These are phyloP conservation scores for Boletus sp. DNA, from an alignment of 1,284 basidiomycete genomes.

Conservation along the genomic window DNA sequence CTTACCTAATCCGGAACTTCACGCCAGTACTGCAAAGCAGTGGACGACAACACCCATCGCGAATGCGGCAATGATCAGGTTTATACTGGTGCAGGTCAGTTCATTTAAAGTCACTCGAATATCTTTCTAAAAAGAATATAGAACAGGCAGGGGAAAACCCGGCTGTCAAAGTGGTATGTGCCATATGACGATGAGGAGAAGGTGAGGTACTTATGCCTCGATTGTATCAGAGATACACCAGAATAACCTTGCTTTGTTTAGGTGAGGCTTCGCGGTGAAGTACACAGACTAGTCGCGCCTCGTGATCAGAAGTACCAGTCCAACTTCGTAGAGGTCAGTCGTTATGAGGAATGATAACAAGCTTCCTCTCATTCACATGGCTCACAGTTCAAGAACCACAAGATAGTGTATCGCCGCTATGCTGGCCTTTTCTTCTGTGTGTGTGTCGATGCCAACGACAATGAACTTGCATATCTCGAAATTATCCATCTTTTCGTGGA, in stretches of 20 bases:
- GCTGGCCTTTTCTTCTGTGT: constrained; percentile 98
- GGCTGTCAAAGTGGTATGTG: constrained; percentile 96
- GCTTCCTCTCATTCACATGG: constrained; percentile 4
- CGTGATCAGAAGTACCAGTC: constrained; percentile 98
- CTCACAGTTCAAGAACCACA: constrained; percentile 87
- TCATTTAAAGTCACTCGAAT: not conserved
- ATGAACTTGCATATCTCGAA: constrained; percentile 95
- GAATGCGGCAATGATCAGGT: constrained; percentile 29
- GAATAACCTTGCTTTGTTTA: constrained; percentile 31
- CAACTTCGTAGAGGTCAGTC: constrained; percentile 94
- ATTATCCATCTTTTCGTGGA: constrained; percentile 99
- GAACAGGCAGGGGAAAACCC: constrained; percentile 98
- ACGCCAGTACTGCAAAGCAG: not conserved
- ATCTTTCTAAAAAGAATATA: constrained; percentile 33
- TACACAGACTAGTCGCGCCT: constrained; percentile 94
- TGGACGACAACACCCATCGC: not conserved
- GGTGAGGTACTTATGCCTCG: constrained; percentile 43
- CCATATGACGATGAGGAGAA: constrained; percentile 97
- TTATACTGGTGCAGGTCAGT: constrained; percentile 28
- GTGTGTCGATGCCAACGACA: constrained; percentile 97
- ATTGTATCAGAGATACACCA: constrained; percentile 1
- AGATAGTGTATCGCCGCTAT: constrained; percentile 93
- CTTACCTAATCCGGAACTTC: constrained; percentile 10
- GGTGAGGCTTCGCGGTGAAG: constrained; percentile 92
- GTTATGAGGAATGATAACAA: not conserved